Evolutionary conservation across 2,329 filamentous ascomycete species (phyloP).

Genomic region (Colletotrichum graminicola): DNA sequence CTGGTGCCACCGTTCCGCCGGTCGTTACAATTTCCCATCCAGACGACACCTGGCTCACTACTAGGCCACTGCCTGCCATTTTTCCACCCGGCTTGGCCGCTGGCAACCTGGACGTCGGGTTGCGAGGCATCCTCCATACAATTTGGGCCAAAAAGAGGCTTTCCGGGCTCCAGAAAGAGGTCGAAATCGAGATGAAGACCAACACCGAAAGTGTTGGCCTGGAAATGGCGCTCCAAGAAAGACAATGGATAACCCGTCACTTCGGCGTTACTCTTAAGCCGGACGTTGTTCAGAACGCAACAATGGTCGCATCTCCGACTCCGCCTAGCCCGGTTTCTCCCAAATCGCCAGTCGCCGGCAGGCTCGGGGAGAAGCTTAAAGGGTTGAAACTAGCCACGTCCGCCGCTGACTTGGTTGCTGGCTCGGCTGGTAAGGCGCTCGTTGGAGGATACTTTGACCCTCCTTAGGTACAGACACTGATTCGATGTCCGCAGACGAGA

Average conservation of each 20-base stretch:
- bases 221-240: conserved; percentile 86
- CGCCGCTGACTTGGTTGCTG: conserved; percentile 70
- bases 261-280: conserved; percentile 71
- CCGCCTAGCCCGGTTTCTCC: conserved; percentile 63
- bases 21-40: conserved; percentile 73
- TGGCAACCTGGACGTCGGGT: conserved; percentile 74
- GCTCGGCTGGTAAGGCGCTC: conserved; percentile 61
- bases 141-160: conserved; percentile 90
- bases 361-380: conserved; percentile 82
- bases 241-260: conserved; percentile 85
- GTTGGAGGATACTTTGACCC: not conserved
- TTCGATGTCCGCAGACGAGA: not conserved
- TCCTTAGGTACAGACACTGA: conserved; percentile 1
- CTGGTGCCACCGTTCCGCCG: conserved; percentile 77
- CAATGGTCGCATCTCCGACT: not conserved
- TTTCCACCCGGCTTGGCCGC: conserved; percentile 82
- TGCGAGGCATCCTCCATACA: conserved; percentile 87
- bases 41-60: conserved; percentile 58
- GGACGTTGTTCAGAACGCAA: conserved; percentile 48
- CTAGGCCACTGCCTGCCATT: conserved; percentile 88
- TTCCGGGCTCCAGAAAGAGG: conserved; percentile 80
- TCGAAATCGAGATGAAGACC: conserved; percentile 76
- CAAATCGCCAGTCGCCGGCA: conserved; percentile 74
- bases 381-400: conserved; percentile 84
- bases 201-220: conserved; percentile 87